A percentile compares a stretch with the other conserved stretches of the same genome.
phyloP scores from a whole-genome alignment of 2,329 filamentous ascomycete species.

The Xylariaceae sp. region DNA sequence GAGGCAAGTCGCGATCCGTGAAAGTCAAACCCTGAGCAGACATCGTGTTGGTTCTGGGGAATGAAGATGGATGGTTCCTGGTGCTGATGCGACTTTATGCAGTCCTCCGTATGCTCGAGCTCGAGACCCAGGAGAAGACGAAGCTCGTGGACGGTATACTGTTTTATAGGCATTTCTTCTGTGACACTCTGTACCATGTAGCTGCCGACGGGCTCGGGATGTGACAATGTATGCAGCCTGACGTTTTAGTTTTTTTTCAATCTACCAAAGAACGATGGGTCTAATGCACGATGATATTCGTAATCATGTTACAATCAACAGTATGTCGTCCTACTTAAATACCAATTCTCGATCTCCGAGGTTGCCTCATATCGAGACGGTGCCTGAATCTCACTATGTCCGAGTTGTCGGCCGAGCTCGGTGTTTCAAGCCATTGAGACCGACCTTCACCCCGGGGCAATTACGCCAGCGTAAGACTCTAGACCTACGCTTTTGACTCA shows the following conservation, averaged over 20 bases:
- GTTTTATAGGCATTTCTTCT: conserved; percentile 15
- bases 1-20: conserved; percentile 1
- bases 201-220: no score
- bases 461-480: not conserved
- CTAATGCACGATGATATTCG: no score
- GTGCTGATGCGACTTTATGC: not conserved
- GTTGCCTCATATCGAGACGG: not conserved
- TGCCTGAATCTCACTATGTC: conserved; percentile 6
- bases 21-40: conserved; percentile 13
- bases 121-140: conserved; percentile 10
- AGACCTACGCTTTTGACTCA: not conserved
- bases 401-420: conserved; percentile 6
- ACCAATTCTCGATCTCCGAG: conserved; percentile 4
- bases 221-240: no score
- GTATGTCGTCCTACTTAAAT: not conserved
- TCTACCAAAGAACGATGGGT: no score
- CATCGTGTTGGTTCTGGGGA: conserved; percentile 7
- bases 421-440: no score
- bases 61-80: not conserved
- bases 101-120: conserved; percentile 10
- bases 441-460: not conserved
- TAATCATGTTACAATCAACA: no score
- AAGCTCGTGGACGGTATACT: conserved; percentile 12
- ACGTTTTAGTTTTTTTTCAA: no score
- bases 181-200: no score